Conservation (phyloP, 2,329 filamentous ascomycete genomes). For the Monilinia vaccinii-corymbosi region DNA sequence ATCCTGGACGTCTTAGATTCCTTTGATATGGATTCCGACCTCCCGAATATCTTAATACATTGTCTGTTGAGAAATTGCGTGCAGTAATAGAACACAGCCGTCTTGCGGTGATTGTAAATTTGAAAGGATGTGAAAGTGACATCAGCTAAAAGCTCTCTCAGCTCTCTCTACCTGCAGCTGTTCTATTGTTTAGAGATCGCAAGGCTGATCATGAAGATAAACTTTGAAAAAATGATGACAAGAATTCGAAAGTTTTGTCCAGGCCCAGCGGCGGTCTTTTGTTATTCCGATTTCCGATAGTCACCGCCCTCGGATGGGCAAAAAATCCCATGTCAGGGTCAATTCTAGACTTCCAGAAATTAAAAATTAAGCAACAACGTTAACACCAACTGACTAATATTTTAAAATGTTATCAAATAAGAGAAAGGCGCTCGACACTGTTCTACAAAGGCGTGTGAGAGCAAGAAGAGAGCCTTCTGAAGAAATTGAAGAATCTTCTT, state of each 20-base stretch:
- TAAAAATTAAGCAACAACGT: background rate
- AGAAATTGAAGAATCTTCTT: constrained; percentile 28
- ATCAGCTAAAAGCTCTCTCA: background rate
- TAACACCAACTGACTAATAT: background rate
- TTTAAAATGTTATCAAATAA: constrained; percentile 25
- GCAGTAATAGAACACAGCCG: background rate
- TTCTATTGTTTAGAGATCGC: background rate
- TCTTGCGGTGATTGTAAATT: background rate
- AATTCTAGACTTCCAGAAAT: background rate
- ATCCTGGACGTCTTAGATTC: background rate
- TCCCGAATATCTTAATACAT: background rate
- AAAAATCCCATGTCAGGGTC: background rate
- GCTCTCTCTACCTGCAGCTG: no score
- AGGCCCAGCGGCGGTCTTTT: background rate
- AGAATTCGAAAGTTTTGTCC: background rate
- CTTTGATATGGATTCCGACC: background rate
- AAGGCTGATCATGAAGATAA: constrained; percentile 2
- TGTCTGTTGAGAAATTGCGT: background rate
- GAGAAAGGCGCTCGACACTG: constrained; percentile 22
- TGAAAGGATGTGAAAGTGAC: background rate
- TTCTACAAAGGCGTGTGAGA: constrained; percentile 26
- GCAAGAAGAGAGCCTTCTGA: constrained; percentile 25
- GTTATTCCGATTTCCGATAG: background rate
- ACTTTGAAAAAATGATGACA: background rate
- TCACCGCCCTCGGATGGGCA: background rate